phyloP scores from a whole-genome alignment of 495 filamentous ascomycete species.

The Aspergillus conjunctus region DNA sequence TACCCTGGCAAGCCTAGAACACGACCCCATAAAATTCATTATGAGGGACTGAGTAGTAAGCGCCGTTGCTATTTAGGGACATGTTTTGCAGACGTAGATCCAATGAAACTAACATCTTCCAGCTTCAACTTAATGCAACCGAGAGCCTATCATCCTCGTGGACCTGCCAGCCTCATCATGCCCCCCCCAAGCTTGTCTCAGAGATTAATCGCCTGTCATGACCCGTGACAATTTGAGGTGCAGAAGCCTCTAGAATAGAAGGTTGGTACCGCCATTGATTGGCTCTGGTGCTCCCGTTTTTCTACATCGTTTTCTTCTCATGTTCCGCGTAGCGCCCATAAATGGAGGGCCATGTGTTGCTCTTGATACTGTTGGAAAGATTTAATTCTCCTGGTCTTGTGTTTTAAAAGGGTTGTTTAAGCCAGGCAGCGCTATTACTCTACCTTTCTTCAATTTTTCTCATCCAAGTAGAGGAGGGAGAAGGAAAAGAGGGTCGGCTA shows the following conservation, averaged over 20 bases:
- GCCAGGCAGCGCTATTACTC: slow-evolving; percentile 6
- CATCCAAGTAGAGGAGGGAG: neutral
- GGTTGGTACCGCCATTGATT: slow-evolving; percentile 16
- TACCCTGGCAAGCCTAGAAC: no score
- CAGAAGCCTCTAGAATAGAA: neutral
- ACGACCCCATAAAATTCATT: slow-evolving; percentile 6
- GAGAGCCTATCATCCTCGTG: slow-evolving; percentile 15
- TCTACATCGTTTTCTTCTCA: slow-evolving; percentile 13
- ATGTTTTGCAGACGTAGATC: slow-evolving; percentile 13
- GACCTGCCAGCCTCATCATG: slow-evolving; percentile 13
- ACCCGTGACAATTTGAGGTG: slow-evolving; percentile 8
- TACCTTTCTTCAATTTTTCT: slow-evolving; percentile 2
- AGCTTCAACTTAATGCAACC: neutral
- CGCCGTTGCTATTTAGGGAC: slow-evolving; percentile 28
- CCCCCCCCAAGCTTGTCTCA: slow-evolving; percentile 11
- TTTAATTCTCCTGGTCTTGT: neutral
- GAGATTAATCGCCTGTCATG: slow-evolving; percentile 7
- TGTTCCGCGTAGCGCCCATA: slow-evolving; percentile 20
- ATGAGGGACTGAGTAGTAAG: slow-evolving; percentile 13
- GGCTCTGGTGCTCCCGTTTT: slow-evolving; percentile 17
- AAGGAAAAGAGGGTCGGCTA: neutral
- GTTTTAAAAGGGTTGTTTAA: slow-evolving; percentile 17
- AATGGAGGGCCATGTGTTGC: slow-evolving; percentile 14
- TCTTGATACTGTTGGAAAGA: slow-evolving; percentile 15
- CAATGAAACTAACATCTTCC: slow-evolving; percentile 7